These are phyloP conservation scores for Aotearoamyces nothofagi DNA, from an alignment of 2,329 filamentous ascomycete species.

Conservation along the genomic window DNA sequence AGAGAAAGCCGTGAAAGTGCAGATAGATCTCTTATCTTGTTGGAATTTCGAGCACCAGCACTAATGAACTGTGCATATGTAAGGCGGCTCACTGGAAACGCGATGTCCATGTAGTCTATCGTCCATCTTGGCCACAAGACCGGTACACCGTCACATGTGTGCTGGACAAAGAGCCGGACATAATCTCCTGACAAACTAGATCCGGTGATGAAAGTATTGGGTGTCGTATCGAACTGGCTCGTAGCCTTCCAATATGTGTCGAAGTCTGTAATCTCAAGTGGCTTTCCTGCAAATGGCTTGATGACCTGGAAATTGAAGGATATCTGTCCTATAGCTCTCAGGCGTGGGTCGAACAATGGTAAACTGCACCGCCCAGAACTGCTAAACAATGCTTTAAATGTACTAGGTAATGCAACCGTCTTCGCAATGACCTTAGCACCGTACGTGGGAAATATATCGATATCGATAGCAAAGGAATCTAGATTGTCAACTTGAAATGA, in stretches of 20 bases:
- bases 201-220: slow-evolving; percentile 78
- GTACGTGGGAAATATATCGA: slow-evolving; percentile 95
- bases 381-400: slow-evolving; percentile 62
- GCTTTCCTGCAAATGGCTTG: slow-evolving; percentile 84
- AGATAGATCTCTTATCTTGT: slow-evolving; percentile 23
- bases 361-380: slow-evolving; percentile 71
- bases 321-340: slow-evolving; percentile 85
- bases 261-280: slow-evolving; percentile 93
- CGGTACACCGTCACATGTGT: slow-evolving; percentile 75
- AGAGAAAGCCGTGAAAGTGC: slow-evolving; percentile 29
- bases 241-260: slow-evolving; percentile 99
- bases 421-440: slow-evolving; percentile 96
- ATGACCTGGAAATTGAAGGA: slow-evolving; percentile 93
- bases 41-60: slow-evolving; percentile 17
- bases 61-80: slow-evolving; percentile 56
- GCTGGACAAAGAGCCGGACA: slow-evolving; percentile 77
- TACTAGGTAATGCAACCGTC: slow-evolving; percentile 76
- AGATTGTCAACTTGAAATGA: slow-evolving; percentile 94
- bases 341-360: slow-evolving; percentile 80
- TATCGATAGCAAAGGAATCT: slow-evolving; percentile 86
- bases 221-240: slow-evolving; percentile 75
- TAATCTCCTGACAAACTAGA: slow-evolving; percentile 96
- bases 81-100: slow-evolving; percentile 69
- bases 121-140: slow-evolving; percentile 82
- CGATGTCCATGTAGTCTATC: slow-evolving; percentile 57